These are phyloP conservation scores for Microdochium nivale DNA, from an alignment of 2,329 filamentous ascomycete species.

Conservation along the genomic window DNA sequence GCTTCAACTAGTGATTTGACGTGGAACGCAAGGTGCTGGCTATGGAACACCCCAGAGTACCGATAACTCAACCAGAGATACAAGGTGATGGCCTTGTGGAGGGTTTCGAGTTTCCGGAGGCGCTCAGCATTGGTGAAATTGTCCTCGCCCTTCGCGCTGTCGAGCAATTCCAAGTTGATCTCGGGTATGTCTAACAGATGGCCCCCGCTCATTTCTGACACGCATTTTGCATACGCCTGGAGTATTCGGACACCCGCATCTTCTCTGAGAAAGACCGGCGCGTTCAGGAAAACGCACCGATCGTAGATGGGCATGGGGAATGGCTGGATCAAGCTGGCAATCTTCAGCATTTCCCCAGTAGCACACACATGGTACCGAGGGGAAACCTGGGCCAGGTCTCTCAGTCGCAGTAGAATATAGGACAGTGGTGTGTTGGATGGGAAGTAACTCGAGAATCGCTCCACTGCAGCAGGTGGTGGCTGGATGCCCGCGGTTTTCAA, in stretches of 20 bases:
- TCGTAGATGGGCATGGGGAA: conserved; percentile 64
- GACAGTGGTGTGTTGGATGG: conserved; percentile 72
- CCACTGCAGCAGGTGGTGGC: conserved; percentile 61
- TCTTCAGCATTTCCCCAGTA: conserved; percentile 50
- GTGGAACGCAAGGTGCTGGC: conserved; percentile 67
- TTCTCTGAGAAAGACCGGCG: conserved; percentile 56
- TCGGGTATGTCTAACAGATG: conserved; percentile 62
- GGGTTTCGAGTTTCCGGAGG: conserved; percentile 59
- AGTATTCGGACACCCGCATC: conserved; percentile 39
- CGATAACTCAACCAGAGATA: conserved; percentile 94
- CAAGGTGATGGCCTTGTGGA: conserved; percentile 75
- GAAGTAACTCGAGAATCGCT: conserved; percentile 75
- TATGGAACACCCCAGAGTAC: conserved; percentile 71
- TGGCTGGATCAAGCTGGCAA: conserved; percentile 68
- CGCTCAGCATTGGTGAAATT: conserved; percentile 39
- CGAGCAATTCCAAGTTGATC: conserved; percentile 66
- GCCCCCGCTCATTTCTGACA: conserved; percentile 60
- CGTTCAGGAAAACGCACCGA: conserved; percentile 64
- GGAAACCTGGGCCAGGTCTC: conserved; percentile 57
- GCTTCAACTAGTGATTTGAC: conserved; percentile 71
- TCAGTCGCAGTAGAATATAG: conserved; percentile 70
- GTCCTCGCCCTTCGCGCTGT: conserved; percentile 41
- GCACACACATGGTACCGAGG: conserved; percentile 63
- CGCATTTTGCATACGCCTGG: conserved; percentile 56
- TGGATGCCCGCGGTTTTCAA: conserved; percentile 65